These are phyloP conservation scores for Microcos paniculata DNA, from an alignment of 345 rosid species.

Conservation along the genomic window DNA sequence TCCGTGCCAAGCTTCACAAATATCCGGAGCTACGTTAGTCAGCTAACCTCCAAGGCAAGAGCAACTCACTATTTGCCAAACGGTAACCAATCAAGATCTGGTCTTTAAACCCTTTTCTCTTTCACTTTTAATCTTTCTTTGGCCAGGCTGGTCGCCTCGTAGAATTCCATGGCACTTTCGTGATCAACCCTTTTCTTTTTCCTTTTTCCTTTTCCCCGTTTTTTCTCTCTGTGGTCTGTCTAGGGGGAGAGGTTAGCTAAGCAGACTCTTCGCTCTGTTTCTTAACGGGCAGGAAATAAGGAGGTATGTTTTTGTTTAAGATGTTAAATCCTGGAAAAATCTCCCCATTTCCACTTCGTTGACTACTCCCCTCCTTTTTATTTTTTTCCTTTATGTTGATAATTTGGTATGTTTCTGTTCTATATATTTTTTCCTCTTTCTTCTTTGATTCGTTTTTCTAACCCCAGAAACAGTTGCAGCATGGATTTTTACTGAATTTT, in stretches of 20 bases:
- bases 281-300: neutral
- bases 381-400: neutral
- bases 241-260: neutral
- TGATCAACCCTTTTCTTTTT: neutral
- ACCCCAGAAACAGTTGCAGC: neutral
- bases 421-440: neutral
- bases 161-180: neutral
- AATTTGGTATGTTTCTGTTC: neutral
- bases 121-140: neutral
- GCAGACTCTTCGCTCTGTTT: neutral
- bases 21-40: neutral
- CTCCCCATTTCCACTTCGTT: neutral
- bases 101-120: neutral
- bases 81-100: neutral
- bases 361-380: no score
- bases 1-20: neutral
- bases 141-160: no score
- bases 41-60: neutral
- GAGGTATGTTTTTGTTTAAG: neutral
- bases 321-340: neutral
- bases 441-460: neutral
- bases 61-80: neutral
- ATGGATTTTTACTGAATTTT: neutral
- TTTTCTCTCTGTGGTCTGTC: neutral
- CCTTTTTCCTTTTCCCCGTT: neutral